Conservation (phyloP, 1,139 yeast species). For the Geotrichum bryndzae region DNA sequence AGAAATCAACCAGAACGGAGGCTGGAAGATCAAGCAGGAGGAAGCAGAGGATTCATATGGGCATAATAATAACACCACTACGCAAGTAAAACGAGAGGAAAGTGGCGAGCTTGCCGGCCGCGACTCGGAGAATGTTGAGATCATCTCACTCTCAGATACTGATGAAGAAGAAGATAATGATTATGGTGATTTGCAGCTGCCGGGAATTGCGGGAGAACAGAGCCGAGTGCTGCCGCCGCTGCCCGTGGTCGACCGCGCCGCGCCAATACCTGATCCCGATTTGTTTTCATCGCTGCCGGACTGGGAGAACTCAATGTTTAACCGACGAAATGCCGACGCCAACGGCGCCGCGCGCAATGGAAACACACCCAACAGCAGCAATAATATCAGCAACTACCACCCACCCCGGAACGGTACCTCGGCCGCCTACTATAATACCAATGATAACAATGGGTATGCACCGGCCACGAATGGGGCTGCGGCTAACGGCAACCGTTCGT, state of each 20-base stretch:
- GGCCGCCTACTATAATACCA: not conserved
- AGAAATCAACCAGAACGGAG: slow-evolving; percentile 36
- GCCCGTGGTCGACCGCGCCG: not conserved
- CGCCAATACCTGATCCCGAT: not conserved
- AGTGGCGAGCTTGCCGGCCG: slow-evolving; percentile 44
- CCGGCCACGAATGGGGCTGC: not conserved
- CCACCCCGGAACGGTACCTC: not conserved
- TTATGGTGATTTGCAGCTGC: not conserved
- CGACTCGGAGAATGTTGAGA: not conserved
- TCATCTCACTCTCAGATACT: slow-evolving; percentile 6
- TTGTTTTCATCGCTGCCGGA: slow-evolving; percentile 11
- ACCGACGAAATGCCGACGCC: not conserved
- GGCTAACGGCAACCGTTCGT: not conserved
- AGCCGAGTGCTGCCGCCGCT: not conserved
- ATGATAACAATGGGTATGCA: not conserved
- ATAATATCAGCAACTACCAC: not conserved
- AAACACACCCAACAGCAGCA: not conserved
- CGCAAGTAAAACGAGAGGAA: slow-evolving; percentile 42
- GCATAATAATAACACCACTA: slow-evolving; percentile 17
- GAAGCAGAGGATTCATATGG: slow-evolving; percentile 6
- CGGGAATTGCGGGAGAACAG: not conserved
- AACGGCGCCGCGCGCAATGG: not conserved
- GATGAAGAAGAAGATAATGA: slow-evolving; percentile 7
- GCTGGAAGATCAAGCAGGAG: slow-evolving; percentile 29
- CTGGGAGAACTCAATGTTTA: slow-evolving; percentile 14